Evolutionary conservation across 2,329 filamentous ascomycete species (phyloP), one percentile per base, ranked within the genome.

Genomic region (Fusarium abutilonis): DNA sequence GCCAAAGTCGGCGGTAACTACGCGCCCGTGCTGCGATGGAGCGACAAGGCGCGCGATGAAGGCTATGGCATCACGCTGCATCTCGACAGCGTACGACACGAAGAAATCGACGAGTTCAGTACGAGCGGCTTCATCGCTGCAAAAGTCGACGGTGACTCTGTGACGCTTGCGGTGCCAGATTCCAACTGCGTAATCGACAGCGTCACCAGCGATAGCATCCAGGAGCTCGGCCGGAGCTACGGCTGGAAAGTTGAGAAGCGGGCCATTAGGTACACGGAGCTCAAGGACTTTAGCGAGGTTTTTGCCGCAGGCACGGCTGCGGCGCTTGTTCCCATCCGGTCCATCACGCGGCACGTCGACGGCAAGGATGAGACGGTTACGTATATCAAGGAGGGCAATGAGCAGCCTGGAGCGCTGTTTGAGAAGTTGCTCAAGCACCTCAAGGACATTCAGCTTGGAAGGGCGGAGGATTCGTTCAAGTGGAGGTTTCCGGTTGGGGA

Each of bases 1-100:
- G 94, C 92, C n/a, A 98, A 98, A 79, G 85, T 98, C 4, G 94
- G 95, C 23, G 95, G 94, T 13, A 98, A 98, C 79, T 98, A 98
- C 74, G 94, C 93, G 9, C 94, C 94, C 3, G 94, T 98, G 6
- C 78, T 98, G 71, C 83, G 90, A 52, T 93, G 92, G 83, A 96
- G 91, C 72, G 93, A 96, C 70, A 89, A 85, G 72, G 94, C 95
- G 1, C 82, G 89, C 55, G 79, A 82, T 15, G 85, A 92, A 57
- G 94, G 94, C 29, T 98, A 86, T 72, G 93, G 92, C n/a, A 98
- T 98, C 72, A 98, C 94, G 2, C 82, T 98, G 71, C 94, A 98
- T 75, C 80, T 98, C 51, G 95, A 98, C 78, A 95, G 91, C 75
- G 88, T 88, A 72, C 91, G 86, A 9, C 86, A 93, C 68, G 89